Percentiles rank a stretch among this genome's conserved stretches.
Evolutionary conservation across 306 rosid species (phyloP).

Genomic region (Dryas octopetala): DNA sequence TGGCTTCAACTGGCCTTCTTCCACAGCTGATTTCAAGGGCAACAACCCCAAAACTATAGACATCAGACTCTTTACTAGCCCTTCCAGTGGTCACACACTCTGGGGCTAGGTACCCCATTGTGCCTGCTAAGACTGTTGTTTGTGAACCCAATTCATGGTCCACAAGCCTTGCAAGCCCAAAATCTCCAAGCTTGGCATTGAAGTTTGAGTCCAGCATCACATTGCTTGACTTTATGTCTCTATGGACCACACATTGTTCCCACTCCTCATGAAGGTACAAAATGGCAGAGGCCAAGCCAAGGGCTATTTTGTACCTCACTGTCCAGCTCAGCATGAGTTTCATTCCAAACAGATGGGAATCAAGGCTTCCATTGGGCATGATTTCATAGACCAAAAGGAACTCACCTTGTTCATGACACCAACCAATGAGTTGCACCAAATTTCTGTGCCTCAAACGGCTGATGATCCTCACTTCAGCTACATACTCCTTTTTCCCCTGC

Average conservation of each 20-base stretch:
- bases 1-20: slow-evolving; percentile 57
- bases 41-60: slow-evolving; percentile 74
- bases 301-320: slow-evolving; percentile 54
- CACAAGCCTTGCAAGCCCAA: slow-evolving; percentile 69
- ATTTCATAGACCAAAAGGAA: slow-evolving; percentile 68
- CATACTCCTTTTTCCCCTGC: slow-evolving; percentile 70
- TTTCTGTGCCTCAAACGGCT: slow-evolving; percentile 70
- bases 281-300: slow-evolving; percentile 62
- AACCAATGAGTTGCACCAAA: slow-evolving; percentile 72
- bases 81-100: slow-evolving; percentile 69
- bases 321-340: slow-evolving; percentile 45
- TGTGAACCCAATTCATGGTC: slow-evolving; percentile 74
- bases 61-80: slow-evolving; percentile 72
- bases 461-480: slow-evolving; percentile 67
- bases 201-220: slow-evolving; percentile 65
- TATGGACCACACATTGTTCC: slow-evolving; percentile 81
- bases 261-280: slow-evolving; percentile 80
- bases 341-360: slow-evolving; percentile 58
- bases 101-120: slow-evolving; percentile 72
- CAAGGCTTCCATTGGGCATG: slow-evolving; percentile 82
- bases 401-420: slow-evolving; percentile 75
- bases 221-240: slow-evolving; percentile 78
- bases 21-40: slow-evolving; percentile 72
- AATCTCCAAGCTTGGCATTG: slow-evolving; percentile 77
- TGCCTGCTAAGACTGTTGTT: slow-evolving; percentile 73